A percentile compares a stretch with the other conserved stretches of the same genome.
Evolutionary conservation across 2,329 filamentous ascomycete genomes (phyloP).

Genomic region (Arthrocladium fulminans): DNA sequence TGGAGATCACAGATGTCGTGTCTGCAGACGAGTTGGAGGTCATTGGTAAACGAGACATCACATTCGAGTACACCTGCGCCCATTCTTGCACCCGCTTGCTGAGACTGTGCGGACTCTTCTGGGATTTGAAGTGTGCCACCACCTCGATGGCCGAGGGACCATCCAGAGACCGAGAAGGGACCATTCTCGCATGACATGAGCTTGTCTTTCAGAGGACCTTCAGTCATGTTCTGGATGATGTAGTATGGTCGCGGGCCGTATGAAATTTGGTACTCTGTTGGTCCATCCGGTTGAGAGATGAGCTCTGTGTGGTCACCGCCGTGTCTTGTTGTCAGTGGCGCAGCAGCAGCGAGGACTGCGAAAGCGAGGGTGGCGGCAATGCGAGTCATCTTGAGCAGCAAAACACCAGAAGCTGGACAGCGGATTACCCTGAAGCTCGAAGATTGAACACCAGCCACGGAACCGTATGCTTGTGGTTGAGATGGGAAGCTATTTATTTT

Average conservation of each 20-base stretch:
- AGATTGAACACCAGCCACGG: not conserved
- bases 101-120: slow-evolving; percentile 53
- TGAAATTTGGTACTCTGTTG: slow-evolving; percentile 37
- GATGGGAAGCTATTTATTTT: not conserved
- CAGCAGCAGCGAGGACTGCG: not conserved
- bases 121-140: slow-evolving; percentile 50
- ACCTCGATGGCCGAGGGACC: slow-evolving; percentile 55
- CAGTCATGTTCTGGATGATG: slow-evolving; percentile 55
- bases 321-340: not conserved
- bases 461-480: not conserved
- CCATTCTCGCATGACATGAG: slow-evolving; percentile 51
- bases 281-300: slow-evolving; percentile 6
- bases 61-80: slow-evolving; percentile 59
- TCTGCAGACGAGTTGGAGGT: slow-evolving; percentile 58
- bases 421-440: not conserved
- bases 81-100: slow-evolving; percentile 56
- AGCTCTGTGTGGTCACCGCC: slow-evolving; percentile 2
- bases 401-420: not conserved
- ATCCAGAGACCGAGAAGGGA: slow-evolving; percentile 44
- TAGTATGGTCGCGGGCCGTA: slow-evolving; percentile 57
- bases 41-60: slow-evolving; percentile 58
- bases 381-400: not conserved
- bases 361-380: slow-evolving; percentile 1
- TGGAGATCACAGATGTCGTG: slow-evolving; percentile 61
- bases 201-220: slow-evolving; percentile 50